A percentile compares a stretch with the other conserved stretches of the same genome.
phyloP scores from a whole-genome alignment of 2,329 filamentous ascomycete genomes.

The Epichloe glyceriae region DNA sequence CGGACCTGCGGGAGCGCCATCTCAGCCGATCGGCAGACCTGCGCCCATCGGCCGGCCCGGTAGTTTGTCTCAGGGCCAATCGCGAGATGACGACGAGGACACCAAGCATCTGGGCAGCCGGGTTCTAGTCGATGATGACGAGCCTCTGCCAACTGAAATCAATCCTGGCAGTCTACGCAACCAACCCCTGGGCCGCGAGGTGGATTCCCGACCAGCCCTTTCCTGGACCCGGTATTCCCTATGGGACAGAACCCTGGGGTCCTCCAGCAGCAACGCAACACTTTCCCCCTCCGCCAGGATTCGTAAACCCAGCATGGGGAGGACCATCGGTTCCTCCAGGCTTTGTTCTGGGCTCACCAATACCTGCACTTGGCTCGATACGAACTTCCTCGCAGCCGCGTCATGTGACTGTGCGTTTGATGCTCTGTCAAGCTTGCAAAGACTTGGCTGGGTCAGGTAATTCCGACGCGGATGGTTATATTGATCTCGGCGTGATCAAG shows the following conservation, averaged over 20 bases:
- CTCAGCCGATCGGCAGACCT: constrained; percentile 68
- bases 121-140: constrained; percentile 70
- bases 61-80: constrained; percentile 49
- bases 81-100: constrained; percentile 47
- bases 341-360: constrained; percentile 21
- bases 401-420: constrained; percentile 54
- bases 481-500: constrained; percentile 56
- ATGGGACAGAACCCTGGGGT: constrained; percentile 29
- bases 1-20: constrained; percentile 32
- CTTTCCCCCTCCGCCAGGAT: constrained; percentile 31
- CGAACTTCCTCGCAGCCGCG: constrained; percentile 39
- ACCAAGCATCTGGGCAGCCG: constrained; percentile 80
- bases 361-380: constrained; percentile 15
- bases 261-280: constrained; percentile 22
- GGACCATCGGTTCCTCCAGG: constrained; percentile 20
- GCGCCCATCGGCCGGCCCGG: constrained; percentile 79
- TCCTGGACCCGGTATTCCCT: constrained; percentile 28
- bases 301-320: constrained; percentile 29
- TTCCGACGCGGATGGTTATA: constrained; percentile 47
- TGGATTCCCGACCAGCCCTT: constrained; percentile 28
- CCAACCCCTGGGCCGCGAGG: constrained; percentile 37
- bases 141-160: constrained; percentile 27
- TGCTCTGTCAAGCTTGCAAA: constrained; percentile 70
- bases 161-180: constrained; percentile 27
- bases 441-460: constrained; percentile 29